Evolutionary conservation across 208 protist species (phyloP).

Genomic region (Hexamita inflata): DNA sequence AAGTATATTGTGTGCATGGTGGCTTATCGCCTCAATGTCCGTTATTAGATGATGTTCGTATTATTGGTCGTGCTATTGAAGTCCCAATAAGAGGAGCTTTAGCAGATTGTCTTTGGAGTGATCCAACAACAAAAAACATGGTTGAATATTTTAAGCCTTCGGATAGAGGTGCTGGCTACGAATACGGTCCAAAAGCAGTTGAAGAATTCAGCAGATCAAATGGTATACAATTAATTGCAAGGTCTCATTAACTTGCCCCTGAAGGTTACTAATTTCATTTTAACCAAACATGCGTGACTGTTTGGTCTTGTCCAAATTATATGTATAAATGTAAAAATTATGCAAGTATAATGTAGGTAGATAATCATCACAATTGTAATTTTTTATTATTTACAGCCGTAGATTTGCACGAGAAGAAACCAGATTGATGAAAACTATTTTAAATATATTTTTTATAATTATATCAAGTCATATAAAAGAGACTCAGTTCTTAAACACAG

Average conservation of each 20-base stretch:
- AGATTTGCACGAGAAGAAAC: not conserved
- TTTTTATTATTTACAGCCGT: slow-evolving; percentile 22
- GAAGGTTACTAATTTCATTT: slow-evolving; percentile 85
- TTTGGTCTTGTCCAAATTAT: slow-evolving; percentile 96
- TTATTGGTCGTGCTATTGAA: slow-evolving; percentile 27
- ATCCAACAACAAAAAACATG: slow-evolving; percentile 26
- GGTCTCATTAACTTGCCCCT: slow-evolving; percentile 39
- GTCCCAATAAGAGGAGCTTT: slow-evolving; percentile 32
- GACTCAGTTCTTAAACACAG: no score
- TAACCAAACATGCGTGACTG: slow-evolving; percentile 85
- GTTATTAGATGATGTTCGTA: slow-evolving; percentile 35
- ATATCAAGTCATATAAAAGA: no score
- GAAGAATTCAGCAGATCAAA: slow-evolving; percentile 31
- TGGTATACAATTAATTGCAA: slow-evolving; percentile 25
- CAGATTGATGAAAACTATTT: no score
- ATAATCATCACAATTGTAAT: not conserved
- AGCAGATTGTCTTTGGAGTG: slow-evolving; percentile 32
- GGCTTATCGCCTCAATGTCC: slow-evolving; percentile 37
- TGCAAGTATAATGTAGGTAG: slow-evolving; percentile 38
- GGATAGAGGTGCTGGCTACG: slow-evolving; percentile 37
- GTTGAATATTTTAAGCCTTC: slow-evolving; percentile 23
- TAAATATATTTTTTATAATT: no score
- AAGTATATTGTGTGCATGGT: slow-evolving; percentile 39
- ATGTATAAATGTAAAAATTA: slow-evolving; percentile 77
- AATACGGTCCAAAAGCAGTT: slow-evolving; percentile 29